Conservation (phyloP, 495 filamentous ascomycete genomes). For the Penicillium fimorum region DNA sequence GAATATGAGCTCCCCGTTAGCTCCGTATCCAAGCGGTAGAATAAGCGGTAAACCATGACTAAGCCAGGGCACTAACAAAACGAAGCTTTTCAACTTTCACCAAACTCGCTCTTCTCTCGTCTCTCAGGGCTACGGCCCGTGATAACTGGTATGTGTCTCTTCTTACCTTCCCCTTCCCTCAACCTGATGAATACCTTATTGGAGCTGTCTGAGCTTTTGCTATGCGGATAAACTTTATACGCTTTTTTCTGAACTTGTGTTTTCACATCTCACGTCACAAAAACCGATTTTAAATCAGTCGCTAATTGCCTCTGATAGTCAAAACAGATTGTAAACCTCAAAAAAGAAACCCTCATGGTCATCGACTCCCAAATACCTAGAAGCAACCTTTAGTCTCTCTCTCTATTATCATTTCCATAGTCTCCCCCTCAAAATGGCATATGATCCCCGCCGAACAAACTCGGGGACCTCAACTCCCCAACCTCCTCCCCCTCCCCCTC, state of each 20-base stretch:
- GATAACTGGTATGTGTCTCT: conserved; percentile 35
- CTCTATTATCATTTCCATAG: conserved; percentile 19
- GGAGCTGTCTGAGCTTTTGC: conserved; percentile 90
- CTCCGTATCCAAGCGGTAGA: background rate
- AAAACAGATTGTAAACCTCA: conserved; percentile 41
- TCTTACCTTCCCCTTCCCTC: conserved; percentile 5
- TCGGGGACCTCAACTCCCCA: conserved; percentile 43
- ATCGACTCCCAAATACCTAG: conserved; percentile 7
- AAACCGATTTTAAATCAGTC: conserved; percentile 11
- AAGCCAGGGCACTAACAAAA: conserved; percentile 32
- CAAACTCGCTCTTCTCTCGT: conserved; percentile 25
- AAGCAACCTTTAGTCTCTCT: conserved; percentile 12
- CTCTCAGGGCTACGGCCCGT: conserved; percentile 42
- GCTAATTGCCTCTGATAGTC: conserved; percentile 31
- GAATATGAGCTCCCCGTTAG: background rate
- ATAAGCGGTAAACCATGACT: conserved; percentile 9
- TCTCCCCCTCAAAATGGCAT: conserved; percentile 43
- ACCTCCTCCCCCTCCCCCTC: conserved; percentile 47
- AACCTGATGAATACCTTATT: conserved; percentile 75
- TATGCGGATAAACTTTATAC: conserved; percentile 54
- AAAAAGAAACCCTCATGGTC: conserved; percentile 40
- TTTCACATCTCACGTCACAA: conserved; percentile 7
- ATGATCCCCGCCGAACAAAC: conserved; percentile 56
- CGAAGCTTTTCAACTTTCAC: conserved; percentile 11
- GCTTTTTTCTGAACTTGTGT: conserved; percentile 40